Conservation (phyloP, 352 stramenopile species). For the Phytophthora agathidicida region DNA sequence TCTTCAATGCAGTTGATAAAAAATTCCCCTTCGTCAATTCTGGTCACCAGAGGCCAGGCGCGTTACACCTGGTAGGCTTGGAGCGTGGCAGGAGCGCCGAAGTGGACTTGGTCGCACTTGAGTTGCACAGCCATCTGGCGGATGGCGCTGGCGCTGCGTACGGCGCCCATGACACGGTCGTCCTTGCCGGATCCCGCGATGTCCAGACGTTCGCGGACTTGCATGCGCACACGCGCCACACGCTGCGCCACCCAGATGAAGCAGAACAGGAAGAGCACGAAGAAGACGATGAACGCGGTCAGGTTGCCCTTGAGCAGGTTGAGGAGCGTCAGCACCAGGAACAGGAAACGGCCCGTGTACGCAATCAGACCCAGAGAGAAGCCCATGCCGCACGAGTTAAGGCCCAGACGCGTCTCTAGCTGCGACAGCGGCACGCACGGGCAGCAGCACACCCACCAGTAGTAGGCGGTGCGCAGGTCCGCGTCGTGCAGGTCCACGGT, state of each 20-base stretch:
- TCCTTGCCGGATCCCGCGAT: conserved; percentile 39
- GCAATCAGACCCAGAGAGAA: conserved; percentile 24
- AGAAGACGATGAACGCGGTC: conserved; percentile 15
- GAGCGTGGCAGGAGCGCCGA: conserved; percentile 37
- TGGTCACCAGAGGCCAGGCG: too few relatives aligned
- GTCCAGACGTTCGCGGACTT: conserved; percentile 39
- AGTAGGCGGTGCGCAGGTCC: conserved; percentile 38
- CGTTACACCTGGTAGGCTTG: conserved; percentile 48
- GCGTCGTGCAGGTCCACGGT: conserved; percentile 29
- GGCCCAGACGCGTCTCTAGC: conserved; percentile 39
- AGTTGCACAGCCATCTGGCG: conserved; percentile 48
- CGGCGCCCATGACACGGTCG: conserved; percentile 26
- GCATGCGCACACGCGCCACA: conserved; percentile 32
- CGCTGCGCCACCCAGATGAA: conserved; percentile 27
- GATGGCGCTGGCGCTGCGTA: conserved; percentile 38
- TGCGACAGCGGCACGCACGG: conserved; percentile 40
- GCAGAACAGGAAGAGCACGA: conserved; percentile 24
- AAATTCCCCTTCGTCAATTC: too few relatives aligned
- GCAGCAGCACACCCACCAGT: conserved; percentile 42
- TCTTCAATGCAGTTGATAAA: too few relatives aligned
- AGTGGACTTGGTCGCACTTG: conserved; percentile 46
- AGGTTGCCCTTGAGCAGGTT: conserved; percentile 22
- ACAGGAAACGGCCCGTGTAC: conserved; percentile 28
- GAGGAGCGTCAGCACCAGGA: conserved; percentile 27
- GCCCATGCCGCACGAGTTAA: conserved; percentile 25